Conservation (phyloP, 306 rosid species). For the Leucaena leucocephala region DNA sequence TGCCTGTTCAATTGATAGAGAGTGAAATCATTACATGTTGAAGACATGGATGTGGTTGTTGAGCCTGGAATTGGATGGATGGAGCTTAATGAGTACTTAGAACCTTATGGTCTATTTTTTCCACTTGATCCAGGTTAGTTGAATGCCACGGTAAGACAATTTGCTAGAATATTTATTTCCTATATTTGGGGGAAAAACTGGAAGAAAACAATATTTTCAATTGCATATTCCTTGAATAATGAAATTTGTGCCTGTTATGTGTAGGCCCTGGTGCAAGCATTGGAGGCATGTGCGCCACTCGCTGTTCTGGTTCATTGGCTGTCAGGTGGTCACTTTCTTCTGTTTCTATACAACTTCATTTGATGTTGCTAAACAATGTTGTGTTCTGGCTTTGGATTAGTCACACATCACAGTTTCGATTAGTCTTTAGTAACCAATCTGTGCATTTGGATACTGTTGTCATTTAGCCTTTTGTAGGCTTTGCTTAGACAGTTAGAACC, state of each 20-base stretch:
- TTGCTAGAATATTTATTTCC: constrained; percentile 28
- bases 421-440: background rate
- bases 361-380: constrained; percentile 8
- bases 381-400: constrained; percentile 18
- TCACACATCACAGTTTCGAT: background rate
- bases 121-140: constrained; percentile 98
- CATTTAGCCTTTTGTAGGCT: background rate
- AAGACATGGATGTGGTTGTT: constrained; percentile 93
- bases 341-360: constrained; percentile 21
- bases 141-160: constrained; percentile 11
- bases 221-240: constrained; percentile 8
- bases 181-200: background rate
- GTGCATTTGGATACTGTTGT: background rate
- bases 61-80: constrained; percentile 99
- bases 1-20: constrained; percentile 46
- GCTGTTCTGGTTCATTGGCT: constrained; percentile 98
- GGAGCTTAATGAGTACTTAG: constrained; percentile 95
- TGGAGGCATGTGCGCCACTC: constrained; percentile 99
- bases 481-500: background rate
- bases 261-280: constrained; percentile 99
- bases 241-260: constrained; percentile 36
- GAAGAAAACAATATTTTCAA: constrained; percentile 26
- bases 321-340: constrained; percentile 63
- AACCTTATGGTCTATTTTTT: constrained; percentile 92
- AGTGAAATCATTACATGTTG: constrained; percentile 80